These are phyloP conservation scores for Endothia cerciana DNA, from an alignment of 2,329 filamentous ascomycete species.

Conservation along the genomic window DNA sequence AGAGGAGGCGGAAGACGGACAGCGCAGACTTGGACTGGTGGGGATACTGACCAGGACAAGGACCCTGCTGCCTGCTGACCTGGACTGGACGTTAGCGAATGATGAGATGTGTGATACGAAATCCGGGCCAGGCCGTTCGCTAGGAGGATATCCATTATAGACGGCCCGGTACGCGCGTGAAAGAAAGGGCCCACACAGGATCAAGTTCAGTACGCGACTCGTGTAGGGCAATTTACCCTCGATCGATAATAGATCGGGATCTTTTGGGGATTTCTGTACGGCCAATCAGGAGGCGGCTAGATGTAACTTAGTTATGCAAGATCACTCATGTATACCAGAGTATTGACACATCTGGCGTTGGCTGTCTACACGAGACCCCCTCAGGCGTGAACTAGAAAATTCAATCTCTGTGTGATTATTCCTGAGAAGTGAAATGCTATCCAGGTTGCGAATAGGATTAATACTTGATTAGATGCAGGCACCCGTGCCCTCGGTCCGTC, in stretches of 20 bases:
- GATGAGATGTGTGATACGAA: not conserved
- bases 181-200: not conserved
- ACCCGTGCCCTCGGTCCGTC: not conserved
- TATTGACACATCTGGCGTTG: slow-evolving; percentile 27
- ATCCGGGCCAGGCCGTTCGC: not conserved
- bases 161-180: slow-evolving; percentile 3
- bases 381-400: not conserved
- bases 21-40: not conserved
- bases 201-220: not conserved
- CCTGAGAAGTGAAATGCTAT: not conserved
- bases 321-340: slow-evolving; percentile 24
- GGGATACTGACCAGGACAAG: not conserved
- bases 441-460: not conserved
- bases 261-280: slow-evolving; percentile 1
- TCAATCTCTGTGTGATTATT: not conserved
- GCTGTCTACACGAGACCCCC: slow-evolving; percentile 5
- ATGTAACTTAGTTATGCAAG: slow-evolving; percentile 19
- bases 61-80: not conserved
- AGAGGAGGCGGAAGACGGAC: not conserved
- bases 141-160: not conserved
- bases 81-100: too few species aligned
- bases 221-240: not conserved
- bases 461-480: not conserved
- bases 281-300: slow-evolving; percentile 11
- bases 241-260: not conserved